phyloP scores from a whole-genome alignment of 306 rosid species.

The Myrica gale region DNA sequence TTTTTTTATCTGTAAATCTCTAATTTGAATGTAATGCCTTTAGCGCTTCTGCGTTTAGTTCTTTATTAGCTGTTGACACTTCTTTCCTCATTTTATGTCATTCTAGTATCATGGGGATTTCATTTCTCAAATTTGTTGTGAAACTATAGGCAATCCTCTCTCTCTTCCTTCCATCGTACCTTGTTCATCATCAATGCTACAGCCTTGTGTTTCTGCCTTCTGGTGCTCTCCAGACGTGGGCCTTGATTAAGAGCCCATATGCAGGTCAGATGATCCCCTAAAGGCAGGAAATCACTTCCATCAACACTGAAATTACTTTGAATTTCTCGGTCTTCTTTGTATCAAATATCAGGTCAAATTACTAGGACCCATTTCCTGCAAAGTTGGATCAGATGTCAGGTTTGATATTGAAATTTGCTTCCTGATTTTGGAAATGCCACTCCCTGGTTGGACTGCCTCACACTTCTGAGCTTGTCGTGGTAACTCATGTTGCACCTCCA shows the following conservation, averaged over 20 bases:
- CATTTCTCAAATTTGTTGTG: too few relatives aligned
- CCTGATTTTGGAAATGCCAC: background rate
- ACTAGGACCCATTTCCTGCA: background rate
- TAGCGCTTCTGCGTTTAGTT: constrained; percentile 1
- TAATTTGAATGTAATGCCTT: constrained; percentile 23
- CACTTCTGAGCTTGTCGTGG: background rate
- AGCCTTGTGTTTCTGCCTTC: background rate
- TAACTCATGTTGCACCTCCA: background rate
- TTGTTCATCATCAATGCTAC: background rate
- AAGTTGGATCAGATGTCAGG: too few relatives aligned
- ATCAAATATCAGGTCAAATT: background rate
- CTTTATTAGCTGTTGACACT: background rate
- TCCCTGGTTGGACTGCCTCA: background rate
- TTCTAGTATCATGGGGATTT: too few relatives aligned
- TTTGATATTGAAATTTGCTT: background rate
- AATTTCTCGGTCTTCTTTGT: background rate
- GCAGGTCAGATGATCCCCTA: background rate
- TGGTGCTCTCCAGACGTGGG: background rate
- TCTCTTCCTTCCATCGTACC: too few relatives aligned
- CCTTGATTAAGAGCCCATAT: background rate
- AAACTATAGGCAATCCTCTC: too few relatives aligned
- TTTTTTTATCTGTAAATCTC: too few relatives aligned
- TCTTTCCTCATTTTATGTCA: background rate
- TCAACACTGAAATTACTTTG: background rate
- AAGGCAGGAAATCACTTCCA: background rate